Conservation (phyloP, 352 stramenopile species). For the Globisporangium alternatum region DNA sequence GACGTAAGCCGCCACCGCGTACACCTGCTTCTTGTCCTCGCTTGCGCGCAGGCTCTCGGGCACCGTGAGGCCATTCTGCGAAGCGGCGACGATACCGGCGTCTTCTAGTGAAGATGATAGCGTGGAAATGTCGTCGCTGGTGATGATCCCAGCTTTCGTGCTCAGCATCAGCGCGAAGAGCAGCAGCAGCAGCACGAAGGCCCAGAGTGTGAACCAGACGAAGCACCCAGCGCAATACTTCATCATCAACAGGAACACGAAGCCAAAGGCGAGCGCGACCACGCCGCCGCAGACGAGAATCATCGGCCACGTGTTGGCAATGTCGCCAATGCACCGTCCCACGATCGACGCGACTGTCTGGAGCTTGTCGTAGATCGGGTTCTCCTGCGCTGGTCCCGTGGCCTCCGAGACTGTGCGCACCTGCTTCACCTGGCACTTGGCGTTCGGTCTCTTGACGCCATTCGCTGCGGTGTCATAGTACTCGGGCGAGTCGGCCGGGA, state of each 20-base stretch:
- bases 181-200: constrained; percentile 58
- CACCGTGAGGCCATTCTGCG: constrained; percentile 38
- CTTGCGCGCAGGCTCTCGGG: constrained; percentile 55
- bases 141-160: constrained; percentile 73
- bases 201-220: constrained; percentile 72
- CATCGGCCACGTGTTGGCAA: constrained; percentile 52
- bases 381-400: constrained; percentile 52
- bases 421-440: constrained; percentile 74
- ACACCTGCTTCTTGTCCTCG: constrained; percentile 57
- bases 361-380: constrained; percentile 73
- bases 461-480: constrained; percentile 59
- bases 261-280: constrained; percentile 51
- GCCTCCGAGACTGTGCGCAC: constrained; percentile 53
- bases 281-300: constrained; percentile 49
- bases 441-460: constrained; percentile 47
- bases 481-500: constrained; percentile 56
- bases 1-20: constrained; percentile 61
- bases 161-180: constrained; percentile 74
- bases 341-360: constrained; percentile 48
- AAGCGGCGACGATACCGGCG: constrained; percentile 33
- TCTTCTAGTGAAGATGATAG: constrained; percentile 41
- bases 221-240: constrained; percentile 70
- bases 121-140: constrained; percentile 32
- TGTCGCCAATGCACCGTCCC: constrained; percentile 63
- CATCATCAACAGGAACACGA: constrained; percentile 69